Base-by-base conservation (phyloP, 2,329 filamentous ascomycete species). In the Sporothrix dimorphospora region DNA sequence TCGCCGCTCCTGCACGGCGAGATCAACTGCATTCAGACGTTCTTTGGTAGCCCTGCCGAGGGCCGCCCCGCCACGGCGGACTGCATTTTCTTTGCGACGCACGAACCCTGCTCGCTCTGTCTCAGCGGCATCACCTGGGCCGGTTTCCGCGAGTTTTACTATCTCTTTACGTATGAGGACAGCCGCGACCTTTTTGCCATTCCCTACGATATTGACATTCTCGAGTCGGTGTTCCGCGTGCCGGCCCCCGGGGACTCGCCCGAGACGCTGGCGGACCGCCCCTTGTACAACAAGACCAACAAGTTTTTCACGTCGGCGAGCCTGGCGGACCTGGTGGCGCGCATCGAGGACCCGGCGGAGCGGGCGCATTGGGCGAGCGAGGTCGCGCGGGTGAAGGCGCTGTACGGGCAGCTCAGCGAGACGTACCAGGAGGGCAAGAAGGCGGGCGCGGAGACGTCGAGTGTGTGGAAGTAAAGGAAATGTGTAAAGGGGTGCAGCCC, bases 11-110 rank as follows among this genome's bases (percentile, higher is more conserved):
- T 89, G 9, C 87, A 89, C 77, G 87, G 87, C 73, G 87, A 89
- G 75, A 87, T 89, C 78, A 87, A 88, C 78, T 89, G 87, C 81
- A 88, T 89, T 78, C 86, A 88, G 75, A 79, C 84, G 42, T 89
- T 89, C 80, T 89, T 87, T 79, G 81, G 81, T 0, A 77, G 77
- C 0, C 79, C 80, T 73, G 77, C 81, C 14, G 74, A 78, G 63
- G 71, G 59, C 40, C 74, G 79, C 1, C 76, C 83, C 3, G 72
- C 77, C 47, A 75, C 79, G 12, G 78, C 79, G 9, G 85, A 86
- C 76, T 88, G 86, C 79, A 76, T 89, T 77, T 89, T 89, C 80
- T 83, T 89, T 72, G 85, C 86, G 4, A 88, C 87, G 0, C 87
- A 89, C 76, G 87, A 89, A 79, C 87, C 87, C 1, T 89, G 87